phyloP scores from a whole-genome alignment of 345 rosid genomes.

The Alliaria petiolata region DNA sequence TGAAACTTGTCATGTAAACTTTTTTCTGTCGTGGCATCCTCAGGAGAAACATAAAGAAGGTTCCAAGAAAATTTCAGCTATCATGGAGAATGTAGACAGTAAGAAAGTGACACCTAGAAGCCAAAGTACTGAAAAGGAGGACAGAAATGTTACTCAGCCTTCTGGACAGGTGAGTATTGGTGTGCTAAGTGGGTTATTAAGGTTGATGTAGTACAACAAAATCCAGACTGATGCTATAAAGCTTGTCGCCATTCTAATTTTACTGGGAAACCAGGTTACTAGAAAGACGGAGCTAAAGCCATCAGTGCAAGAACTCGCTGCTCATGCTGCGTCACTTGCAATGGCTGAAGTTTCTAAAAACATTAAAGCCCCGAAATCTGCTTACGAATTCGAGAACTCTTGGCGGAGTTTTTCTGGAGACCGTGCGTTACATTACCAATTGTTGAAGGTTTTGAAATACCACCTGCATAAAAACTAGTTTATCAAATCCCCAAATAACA shows the following conservation, averaged over 20 bases:
- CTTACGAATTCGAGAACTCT: conserved; percentile 78
- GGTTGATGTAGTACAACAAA: not conserved
- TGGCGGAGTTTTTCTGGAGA: conserved; percentile 81
- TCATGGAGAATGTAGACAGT: conserved; percentile 37
- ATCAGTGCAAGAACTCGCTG: conserved; percentile 81
- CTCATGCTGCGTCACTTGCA: conserved; percentile 76
- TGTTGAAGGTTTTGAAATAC: conserved; percentile 60
- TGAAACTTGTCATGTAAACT: not conserved
- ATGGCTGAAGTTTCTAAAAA: conserved; percentile 68
- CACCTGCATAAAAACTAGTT: not conserved
- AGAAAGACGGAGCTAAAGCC: conserved; percentile 46
- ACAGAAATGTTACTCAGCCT: conserved; percentile 23
- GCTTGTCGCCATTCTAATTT: not conserved
- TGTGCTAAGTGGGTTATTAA: not conserved
- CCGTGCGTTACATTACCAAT: conserved; percentile 46
- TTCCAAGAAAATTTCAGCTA: conserved; percentile 32
- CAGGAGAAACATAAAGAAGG: conserved; percentile 38
- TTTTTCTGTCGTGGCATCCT: not conserved
- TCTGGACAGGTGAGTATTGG: conserved; percentile 26
- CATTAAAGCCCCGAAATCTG: conserved; percentile 66
- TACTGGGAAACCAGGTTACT: conserved; percentile 39
- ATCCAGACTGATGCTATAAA: not conserved
- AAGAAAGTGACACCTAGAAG: conserved; percentile 35
- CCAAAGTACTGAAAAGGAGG: conserved; percentile 24
- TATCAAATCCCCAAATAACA: not conserved